Evolutionary conservation across 106 monocot genomes (phyloP), one percentile per base, ranked within the genome.

Genomic region (Dioscorea alata): DNA sequence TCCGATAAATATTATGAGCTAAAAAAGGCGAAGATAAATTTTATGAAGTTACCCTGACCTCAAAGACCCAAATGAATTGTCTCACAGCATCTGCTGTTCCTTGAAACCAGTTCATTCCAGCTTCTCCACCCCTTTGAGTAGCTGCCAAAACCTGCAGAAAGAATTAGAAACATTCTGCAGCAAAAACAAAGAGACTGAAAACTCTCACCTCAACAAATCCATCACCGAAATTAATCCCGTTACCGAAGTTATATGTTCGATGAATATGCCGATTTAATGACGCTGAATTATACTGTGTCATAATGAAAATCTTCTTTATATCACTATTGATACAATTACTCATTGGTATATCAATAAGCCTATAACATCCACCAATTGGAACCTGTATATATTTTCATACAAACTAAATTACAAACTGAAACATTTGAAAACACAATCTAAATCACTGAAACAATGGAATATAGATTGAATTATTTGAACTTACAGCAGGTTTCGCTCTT

Each of bases 1-100:
- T 5, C 42, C 6, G 42, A 42, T 42, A 5, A 42, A 42, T 42
- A 3, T 10, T 42, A 6, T 0, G 6, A 42, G 42, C 28, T 3
- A 28, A 42, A 42, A 10, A 42, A 42, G 42, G 42, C 6, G 0
- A 0, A 42, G 42, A 42, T 8, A 42, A 42, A 42, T 3, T 42
- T 10, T 42, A 8, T 42, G 42, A 42, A 8, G 42, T 42, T 42
- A 3, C 42, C 42, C 42, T 34, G 19, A 93, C 93, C 93, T 93
- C 93, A 80, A 93, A 93, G 31, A 93, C 81, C 93, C 93, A 93
- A 13, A 74, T 75, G 75, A 93, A 93, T 71, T 86, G 93, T 59
- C 93, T 83, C n/a, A 93, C 89, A 64, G 89, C 93, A 78, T 93
- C 93, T 48, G 93, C 93, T 60, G 93, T 93, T 63, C 93, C 86